Base-by-base conservation (phyloP, 1,139 yeast species). In the Hemisphaericaspora lyxosophila region DNA sequence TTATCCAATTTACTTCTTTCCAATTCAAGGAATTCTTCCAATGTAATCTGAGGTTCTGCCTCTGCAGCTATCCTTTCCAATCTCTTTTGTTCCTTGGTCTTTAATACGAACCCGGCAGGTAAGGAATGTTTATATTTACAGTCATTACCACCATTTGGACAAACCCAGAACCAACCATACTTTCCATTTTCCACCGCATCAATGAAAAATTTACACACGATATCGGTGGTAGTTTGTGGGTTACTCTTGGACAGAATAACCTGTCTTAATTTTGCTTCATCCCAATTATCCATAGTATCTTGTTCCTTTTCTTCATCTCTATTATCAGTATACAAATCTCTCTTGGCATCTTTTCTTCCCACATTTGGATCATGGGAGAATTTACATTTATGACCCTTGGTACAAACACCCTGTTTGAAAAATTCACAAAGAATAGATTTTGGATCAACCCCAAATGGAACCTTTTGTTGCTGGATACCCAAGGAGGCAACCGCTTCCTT, bases 131-230 rank as follows among this genome's bases (percentile, higher is more conserved):
- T 82, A 70, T 94, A 94, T 71, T 85, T 92, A 78, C 99, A 94
- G 41, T 80, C 84, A 50, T 84, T 82, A 47, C 96, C 97, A 29
- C 92, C 92, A 53, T 87, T 87, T 26, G 98, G 99, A 70, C 99
- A 92, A 23, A 78, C 77, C 99, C 98, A 92, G 65, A 92, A 90
- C 98, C 98, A 92, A 53, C 99, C 98, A 59, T 94, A 92, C 60
- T 92, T 90, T 41, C 95, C 94, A 57, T 89, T 89, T 59, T 94
- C 98, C 44, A 94, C 97, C 0, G 98, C 98, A 44, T 89, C 96
- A 52, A 92, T 86, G 67, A 94, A 94, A 63, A 64, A 81, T 62
- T 90, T 92, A 76, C 99, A 94, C 34, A 94, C 89, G 49, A 78
- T 94, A 47, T 92, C 97, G 2, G 99, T 94, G 19, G 97, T 89